A percentile compares a stretch with the other conserved stretches of the same genome.
Evolutionary conservation across 2,329 filamentous ascomycete species (phyloP).

Genomic region (Pleomassaria siparia): DNA sequence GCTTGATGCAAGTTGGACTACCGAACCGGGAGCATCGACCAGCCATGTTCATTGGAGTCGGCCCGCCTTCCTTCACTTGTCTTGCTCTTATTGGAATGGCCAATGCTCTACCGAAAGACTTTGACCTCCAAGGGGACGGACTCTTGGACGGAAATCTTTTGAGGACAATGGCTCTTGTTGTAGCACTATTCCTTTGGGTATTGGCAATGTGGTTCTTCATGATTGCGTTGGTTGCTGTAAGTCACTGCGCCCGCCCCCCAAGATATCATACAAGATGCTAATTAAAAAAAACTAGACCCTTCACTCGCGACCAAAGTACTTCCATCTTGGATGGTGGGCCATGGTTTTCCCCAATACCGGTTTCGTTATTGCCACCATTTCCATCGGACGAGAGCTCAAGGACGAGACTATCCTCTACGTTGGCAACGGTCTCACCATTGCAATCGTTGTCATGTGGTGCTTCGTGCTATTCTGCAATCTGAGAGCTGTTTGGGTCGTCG

Average conservation of each 20-base stretch:
- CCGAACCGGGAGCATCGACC: constrained; percentile 66
- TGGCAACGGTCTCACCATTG: constrained; percentile 53
- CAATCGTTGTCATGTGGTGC: constrained; percentile 55
- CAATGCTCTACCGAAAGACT: constrained; percentile 51
- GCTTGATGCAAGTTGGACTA: constrained; percentile 68
- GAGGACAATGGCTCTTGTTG: constrained; percentile 50
- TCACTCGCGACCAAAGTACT: constrained; percentile 49
- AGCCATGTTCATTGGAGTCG: constrained; percentile 76
- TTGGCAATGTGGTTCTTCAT: constrained; percentile 60
- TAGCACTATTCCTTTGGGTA: constrained; percentile 65
- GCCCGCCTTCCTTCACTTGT: constrained; percentile 70
- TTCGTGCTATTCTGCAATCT: constrained; percentile 57
- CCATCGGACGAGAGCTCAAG: constrained; percentile 40
- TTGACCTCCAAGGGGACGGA: constrained; percentile 51
- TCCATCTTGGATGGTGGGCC: constrained; percentile 66
- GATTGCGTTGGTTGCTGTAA: constrained; percentile 44
- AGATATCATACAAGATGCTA: neutral
- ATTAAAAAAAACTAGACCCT: constrained; percentile 25
- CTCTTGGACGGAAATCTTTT: constrained; percentile 48
- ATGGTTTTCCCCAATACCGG: constrained; percentile 51
- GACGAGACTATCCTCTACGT: constrained; percentile 41
- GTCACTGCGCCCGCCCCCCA: constrained; percentile 31
- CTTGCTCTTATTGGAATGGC: constrained; percentile 71
- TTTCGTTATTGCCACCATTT: constrained; percentile 47
- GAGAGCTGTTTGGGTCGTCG: constrained; percentile 52